A percentile compares a stretch with the other conserved stretches of the same genome.
phyloP scores from a whole-genome alignment of 1,284 basidiomycete genomes.

The Flammula alnicola region DNA sequence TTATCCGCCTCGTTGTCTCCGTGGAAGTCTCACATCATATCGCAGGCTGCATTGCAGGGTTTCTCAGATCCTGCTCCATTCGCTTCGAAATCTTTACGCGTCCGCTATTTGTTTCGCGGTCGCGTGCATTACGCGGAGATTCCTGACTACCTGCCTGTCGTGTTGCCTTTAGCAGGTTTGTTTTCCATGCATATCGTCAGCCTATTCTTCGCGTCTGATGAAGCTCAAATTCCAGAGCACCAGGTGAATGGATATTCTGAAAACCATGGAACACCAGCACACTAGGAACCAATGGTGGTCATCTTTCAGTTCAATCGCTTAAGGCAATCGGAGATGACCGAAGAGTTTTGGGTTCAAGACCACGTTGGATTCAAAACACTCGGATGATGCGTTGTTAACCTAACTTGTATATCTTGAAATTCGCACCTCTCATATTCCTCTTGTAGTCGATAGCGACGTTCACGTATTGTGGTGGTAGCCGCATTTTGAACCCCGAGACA shows the following conservation, averaged over 20 bases:
- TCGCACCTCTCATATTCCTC: background rate
- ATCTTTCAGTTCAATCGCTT: too few relatives aligned
- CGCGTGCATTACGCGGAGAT: constrained; percentile 78
- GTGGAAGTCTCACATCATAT: constrained; percentile 17
- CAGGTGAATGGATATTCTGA: constrained; percentile 5
- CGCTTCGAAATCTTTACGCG: constrained; percentile 65
- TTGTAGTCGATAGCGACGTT: background rate
- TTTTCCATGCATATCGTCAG: constrained; percentile 3
- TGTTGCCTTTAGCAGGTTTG: constrained; percentile 79
- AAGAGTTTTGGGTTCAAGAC: too few relatives aligned
- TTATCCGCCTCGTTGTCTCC: constrained; percentile 7
- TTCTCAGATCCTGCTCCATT: constrained; percentile 80
- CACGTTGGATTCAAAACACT: background rate
- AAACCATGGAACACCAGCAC: background rate
- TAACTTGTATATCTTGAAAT: constrained; percentile 1
- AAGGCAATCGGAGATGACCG: too few relatives aligned
- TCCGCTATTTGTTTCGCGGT: constrained; percentile 81
- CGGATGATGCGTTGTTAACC: background rate
- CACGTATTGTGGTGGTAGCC: background rate
- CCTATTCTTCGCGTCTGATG: constrained; percentile 3
- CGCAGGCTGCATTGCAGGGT: constrained; percentile 69
- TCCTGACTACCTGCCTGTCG: constrained; percentile 70
- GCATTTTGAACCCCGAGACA: too few relatives aligned
- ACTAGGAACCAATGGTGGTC: too few relatives aligned
- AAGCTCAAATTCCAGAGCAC: constrained; percentile 16